A percentile compares a stretch with the other conserved stretches of the same genome.
Conservation (phyloP, 176 grass and related monocot genomes). For the Elaeis guineensis region DNA sequence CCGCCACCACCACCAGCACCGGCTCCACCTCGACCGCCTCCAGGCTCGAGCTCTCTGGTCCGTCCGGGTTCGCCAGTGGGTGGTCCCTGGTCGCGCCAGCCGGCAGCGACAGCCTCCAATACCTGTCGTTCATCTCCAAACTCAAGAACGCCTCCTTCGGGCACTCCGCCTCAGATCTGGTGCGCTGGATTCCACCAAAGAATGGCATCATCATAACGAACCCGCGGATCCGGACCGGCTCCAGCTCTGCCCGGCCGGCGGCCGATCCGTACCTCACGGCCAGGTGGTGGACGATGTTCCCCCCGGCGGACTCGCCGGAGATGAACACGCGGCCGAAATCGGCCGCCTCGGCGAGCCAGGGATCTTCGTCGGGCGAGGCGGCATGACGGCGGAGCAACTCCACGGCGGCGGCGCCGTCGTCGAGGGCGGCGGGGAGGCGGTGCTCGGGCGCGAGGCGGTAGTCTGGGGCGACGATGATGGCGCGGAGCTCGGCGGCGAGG, state of each 20-base stretch:
- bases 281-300: slow-evolving; percentile 69
- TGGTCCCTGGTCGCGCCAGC: slow-evolving; percentile 22
- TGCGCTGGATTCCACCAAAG: slow-evolving; percentile 51
- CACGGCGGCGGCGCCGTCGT: slow-evolving; percentile 35
- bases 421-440: slow-evolving; percentile 56
- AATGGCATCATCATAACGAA: slow-evolving; percentile 74
- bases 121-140: neutral
- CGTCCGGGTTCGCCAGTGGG: slow-evolving; percentile 26
- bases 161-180: slow-evolving; percentile 58
- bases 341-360: slow-evolving; percentile 43
- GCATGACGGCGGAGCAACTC: slow-evolving; percentile 35
- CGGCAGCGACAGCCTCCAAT: slow-evolving; percentile 23
- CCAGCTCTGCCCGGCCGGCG: slow-evolving; percentile 33
- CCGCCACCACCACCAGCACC: slow-evolving; percentile 32
- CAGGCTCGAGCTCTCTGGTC: slow-evolving; percentile 16
- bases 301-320: slow-evolving; percentile 71
- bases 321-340: slow-evolving; percentile 51
- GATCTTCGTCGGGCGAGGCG: slow-evolving; percentile 10
- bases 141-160: slow-evolving; percentile 58
- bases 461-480: slow-evolving; percentile 60
- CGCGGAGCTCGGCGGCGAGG: slow-evolving; percentile 13
- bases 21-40: slow-evolving; percentile 18
- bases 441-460: slow-evolving; percentile 85
- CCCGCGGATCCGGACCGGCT: slow-evolving; percentile 25
- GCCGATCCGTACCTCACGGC: slow-evolving; percentile 49